Evolutionary conservation across 169 alveolate species (phyloP), one percentile per base, ranked within the genome.

Genomic region (Hammondia hammondi): DNA sequence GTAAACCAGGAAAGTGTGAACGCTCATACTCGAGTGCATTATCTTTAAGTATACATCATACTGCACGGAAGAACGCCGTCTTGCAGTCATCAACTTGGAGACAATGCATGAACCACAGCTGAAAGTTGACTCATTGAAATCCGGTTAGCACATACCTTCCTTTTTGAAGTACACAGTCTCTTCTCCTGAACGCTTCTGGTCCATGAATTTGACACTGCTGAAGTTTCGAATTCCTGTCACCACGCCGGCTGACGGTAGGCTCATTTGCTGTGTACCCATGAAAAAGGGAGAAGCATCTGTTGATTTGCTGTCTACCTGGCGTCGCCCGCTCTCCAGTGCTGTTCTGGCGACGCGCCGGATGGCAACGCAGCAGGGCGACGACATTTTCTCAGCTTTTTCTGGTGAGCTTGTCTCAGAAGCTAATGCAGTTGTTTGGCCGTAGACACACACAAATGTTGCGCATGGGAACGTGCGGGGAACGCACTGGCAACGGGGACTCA

Each of bases 81-180:
- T 52, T 52, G 61, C 61, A 14, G 19, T 14, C 61, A 52, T 52
- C 19, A 52, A 52, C 61, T 52, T 2, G 24, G 61, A 52, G 19
- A 10, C 19, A 1, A 14, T 52, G 61, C 61, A 52, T 52, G 61
- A 52, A 52, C 61, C 61, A 52, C 5, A 52, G 61, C 61, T 14
- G 61, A 52, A 52, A 7, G 61, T 39, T 52, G 61, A 52, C 61
- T 14, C 61, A 52, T 14, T 7, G 10, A 52, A 52, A 3, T 7
- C 10, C 10, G 61, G 10, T 52, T 52, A 52, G 73, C 72, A 37
- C 73, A n/a, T 91, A 95, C 97, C 97, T 95, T 96, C 97, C 73
- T 96, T 96, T 84, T 96, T 95, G 94, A 96, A 96, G 85, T 95
- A 92, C 43, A 95, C 91, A 17, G 96, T 88, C 89, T 96, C 97